Percentiles rank a stretch among this genome's conserved stretches.
Evolutionary conservation across 805 yeast species (phyloP).

Genomic region (Candida coquimbonensis): DNA sequence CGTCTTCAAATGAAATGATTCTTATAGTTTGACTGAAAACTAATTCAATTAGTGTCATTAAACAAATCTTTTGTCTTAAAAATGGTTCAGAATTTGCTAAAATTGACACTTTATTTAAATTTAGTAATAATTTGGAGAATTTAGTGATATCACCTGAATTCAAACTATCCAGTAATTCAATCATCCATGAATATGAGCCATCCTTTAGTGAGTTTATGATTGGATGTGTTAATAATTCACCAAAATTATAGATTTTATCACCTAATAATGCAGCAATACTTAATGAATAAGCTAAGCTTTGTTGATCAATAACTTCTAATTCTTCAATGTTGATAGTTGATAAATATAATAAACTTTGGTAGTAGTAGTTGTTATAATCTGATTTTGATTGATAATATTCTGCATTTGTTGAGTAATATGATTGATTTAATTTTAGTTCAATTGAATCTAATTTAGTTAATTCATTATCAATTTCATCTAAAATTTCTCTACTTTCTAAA

Average conservation of each 20-base stretch:
- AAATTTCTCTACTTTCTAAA: slow-evolving; percentile 56
- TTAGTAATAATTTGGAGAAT: slow-evolving; percentile 47
- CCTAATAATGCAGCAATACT: slow-evolving; percentile 85
- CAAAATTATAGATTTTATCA: slow-evolving; percentile 89
- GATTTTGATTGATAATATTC: slow-evolving; percentile 65
- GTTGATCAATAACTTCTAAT: slow-evolving; percentile 33
- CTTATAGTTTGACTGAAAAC: slow-evolving; percentile 76
- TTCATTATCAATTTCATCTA: slow-evolving; percentile 52
- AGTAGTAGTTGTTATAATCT: slow-evolving; percentile 77
- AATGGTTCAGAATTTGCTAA: slow-evolving; percentile 55
- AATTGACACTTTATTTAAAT: slow-evolving; percentile 43
- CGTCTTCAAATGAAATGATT: slow-evolving; percentile 63
- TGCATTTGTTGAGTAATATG: slow-evolving; percentile 75
- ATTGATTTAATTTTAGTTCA: slow-evolving; percentile 66
- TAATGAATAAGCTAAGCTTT: slow-evolving; percentile 62
- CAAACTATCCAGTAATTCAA: slow-evolving; percentile 59
- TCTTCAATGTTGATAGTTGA: slow-evolving; percentile 56
- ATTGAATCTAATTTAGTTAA: slow-evolving; percentile 51
- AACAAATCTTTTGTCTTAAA: slow-evolving; percentile 82
- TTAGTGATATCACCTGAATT: slow-evolving; percentile 69
- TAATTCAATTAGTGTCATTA: slow-evolving; percentile 85
- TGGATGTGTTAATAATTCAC: slow-evolving; percentile 89
- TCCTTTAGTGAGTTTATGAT: slow-evolving; percentile 39
- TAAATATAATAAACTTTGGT: slow-evolving; percentile 72
- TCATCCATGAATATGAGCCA: slow-evolving; percentile 58